Base-by-base conservation (phyloP, 2,329 filamentous ascomycete species). In the Neonectria hederae region DNA sequence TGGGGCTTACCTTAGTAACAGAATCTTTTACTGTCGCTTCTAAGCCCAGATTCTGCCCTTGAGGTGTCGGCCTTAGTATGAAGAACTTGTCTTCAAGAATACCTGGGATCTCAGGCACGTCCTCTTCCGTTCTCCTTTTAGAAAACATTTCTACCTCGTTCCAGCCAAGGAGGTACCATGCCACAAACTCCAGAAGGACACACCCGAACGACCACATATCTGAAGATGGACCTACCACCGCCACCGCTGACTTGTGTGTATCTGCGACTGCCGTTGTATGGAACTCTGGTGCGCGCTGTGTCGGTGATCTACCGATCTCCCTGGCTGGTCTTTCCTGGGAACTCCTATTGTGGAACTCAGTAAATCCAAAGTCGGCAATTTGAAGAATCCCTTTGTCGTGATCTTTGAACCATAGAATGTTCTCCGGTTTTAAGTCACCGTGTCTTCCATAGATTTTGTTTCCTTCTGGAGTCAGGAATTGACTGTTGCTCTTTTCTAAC, bases 141-240 rank as follows among this genome's bases (percentile, higher is more conserved):
- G 24, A 28, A 9, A 48, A 49, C 5, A 30, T 17, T 19, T 49
- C 46, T 3, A 30, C 26, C 21, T 49, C 46, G 2, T 49, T 30
- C 46, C 26, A 49, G 17, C 46, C 46, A 19, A 70, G 35, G 6
- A 70, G 32, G 65, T 67, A 70, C 11, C 30, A 52, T 1, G 63
- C 19, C 14, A 68, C 65, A 28, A 49, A 49, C 13, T 69, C 67
- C 0, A 70, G 60, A 7, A 68, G 65, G 1, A 70, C 28, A 17
- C 65, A 70, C 0, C 68, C 68, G 2, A 70, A 28, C 0, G 67
- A 68, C 68, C 67, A 70, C 1, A 70, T 57, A n/a, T 69, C 68
- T 5, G 40, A 70, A 14, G 17, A 64, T 2, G n/a, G n/a, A n/a
- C n/a, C n/a, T n/a, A n/a, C n/a, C n/a, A n/a, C n/a, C n/a, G n/a